Evolutionary conservation across 2,329 filamentous ascomycete species (phyloP), one percentile per base, ranked within the genome.

Genomic region (Paracamarosporium sp.): DNA sequence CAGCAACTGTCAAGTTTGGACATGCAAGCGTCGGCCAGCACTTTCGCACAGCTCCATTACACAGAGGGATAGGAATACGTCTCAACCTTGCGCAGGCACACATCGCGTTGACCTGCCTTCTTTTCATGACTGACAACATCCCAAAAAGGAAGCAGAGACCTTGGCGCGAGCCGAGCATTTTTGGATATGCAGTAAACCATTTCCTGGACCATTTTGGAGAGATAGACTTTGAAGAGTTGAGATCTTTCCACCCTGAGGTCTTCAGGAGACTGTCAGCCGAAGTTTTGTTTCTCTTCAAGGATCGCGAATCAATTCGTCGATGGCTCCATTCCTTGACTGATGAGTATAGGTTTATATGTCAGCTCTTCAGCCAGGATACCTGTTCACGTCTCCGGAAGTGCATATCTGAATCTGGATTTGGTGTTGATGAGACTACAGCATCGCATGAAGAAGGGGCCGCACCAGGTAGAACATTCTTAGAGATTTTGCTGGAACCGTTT

Each of bases 21-120:
- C 45, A 48, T 22, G 45, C 45, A 48, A 48, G 45, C n/a, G 30
- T 48, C 25, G 45, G 45, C 17, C 45, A 48, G 20, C 20, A 33
- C 25, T 48, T 48, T 35, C 45, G 45, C 27, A 4, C 45, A 4
- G 27, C 45, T 20, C 45, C 27, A 12, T 33, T 35, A 12, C 45
- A 48, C 13, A 48, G 20, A 12, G 45, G 45, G 8, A 48, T 48
- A 48, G 28, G 45, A 3, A 48, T 48, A 28, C 11, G 9, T 20
- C 27, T 35, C 4, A 35, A 35, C 45, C 28, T 9, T 6, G 20
- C 36, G 11, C 36, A 40, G 28, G 43, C 20, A 7, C 43, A 46
- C 28, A 27, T 46, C 7, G 24, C 43, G 24, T 28, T 46, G 28
- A 46, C 43, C 24, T 46, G 43, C 22, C 17, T 46, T 6, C 43